Evolutionary conservation across 2,329 filamentous ascomycete genomes (phyloP).

Genomic region (Fusarium nanum): DNA sequence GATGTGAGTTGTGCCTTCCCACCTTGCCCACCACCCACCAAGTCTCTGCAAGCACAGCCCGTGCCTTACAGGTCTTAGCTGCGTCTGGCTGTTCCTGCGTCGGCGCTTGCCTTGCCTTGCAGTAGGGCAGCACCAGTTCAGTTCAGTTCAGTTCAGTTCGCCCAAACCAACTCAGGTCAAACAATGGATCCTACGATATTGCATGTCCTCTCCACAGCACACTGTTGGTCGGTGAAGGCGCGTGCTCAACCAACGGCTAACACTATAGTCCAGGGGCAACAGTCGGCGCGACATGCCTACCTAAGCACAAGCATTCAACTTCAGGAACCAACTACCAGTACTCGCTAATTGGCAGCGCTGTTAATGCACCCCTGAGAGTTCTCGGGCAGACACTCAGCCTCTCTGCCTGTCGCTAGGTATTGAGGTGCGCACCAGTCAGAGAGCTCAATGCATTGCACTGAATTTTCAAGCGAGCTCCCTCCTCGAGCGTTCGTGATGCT

Average conservation of each 20-base stretch:
- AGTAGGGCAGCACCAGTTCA: conserved; percentile 2
- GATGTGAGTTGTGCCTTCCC: not conserved
- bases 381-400: not conserved
- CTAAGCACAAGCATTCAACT: conserved; percentile 17
- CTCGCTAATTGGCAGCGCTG: conserved; percentile 30
- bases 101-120: conserved; percentile 27
- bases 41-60: conserved; percentile 13
- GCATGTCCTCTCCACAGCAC: conserved; percentile 4
- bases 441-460: conserved; percentile 4
- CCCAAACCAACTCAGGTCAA: not conserved
- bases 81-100: conserved; percentile 30
- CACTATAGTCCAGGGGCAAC: conserved; percentile 22
- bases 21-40: not conserved
- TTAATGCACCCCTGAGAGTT: conserved; percentile 21
- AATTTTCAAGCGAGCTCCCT: conserved; percentile 6
- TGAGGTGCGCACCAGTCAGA: conserved; percentile 21
- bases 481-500: conserved; percentile 8
- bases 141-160: not conserved
- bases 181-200: conserved; percentile 3
- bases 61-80: conserved; percentile 17
- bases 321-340: conserved; percentile 9
- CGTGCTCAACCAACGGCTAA: conserved; percentile 35
- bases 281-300: conserved; percentile 9
- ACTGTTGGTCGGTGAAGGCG: conserved; percentile 38
- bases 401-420: not conserved